Percentiles rank a stretch among this genome's conserved stretches.
phyloP scores from a whole-genome alignment of 1,139 yeast species.

The Pichia sp. region DNA sequence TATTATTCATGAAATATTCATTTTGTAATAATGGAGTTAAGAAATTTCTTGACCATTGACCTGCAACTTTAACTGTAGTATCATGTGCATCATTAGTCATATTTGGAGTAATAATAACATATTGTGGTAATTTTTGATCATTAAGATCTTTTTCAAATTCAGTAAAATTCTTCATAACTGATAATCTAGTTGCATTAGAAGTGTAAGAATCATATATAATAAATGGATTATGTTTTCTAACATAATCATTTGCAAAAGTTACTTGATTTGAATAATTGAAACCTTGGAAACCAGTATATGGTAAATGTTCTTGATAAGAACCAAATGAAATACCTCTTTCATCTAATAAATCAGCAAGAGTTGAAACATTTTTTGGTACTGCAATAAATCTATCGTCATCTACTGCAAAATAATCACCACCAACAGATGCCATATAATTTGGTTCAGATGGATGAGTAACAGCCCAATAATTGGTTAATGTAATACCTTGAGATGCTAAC shows the following conservation, averaged over 20 bases:
- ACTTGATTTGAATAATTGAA: conserved; percentile 38
- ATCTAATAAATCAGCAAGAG: conserved; percentile 41
- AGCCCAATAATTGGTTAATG: conserved; percentile 43
- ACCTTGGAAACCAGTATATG: conserved; percentile 44
- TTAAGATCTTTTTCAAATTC: conserved; percentile 36
- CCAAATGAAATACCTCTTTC: conserved; percentile 41
- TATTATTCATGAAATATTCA: conserved; percentile 39
- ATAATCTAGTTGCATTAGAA: conserved; percentile 30
- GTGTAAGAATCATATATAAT: conserved; percentile 36
- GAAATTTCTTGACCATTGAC: conserved; percentile 39
- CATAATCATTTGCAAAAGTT: conserved; percentile 38
- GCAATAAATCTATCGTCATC: conserved; percentile 37
- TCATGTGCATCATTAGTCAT: conserved; percentile 47
- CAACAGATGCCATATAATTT: conserved; percentile 42
- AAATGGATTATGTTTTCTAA: conserved; percentile 46
- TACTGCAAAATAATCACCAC: conserved; percentile 44
- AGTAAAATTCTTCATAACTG: conserved; percentile 41
- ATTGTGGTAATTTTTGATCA: conserved; percentile 39
- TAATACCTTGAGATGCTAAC: conserved; percentile 38
- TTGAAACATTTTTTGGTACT: conserved; percentile 40
- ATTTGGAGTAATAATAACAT: conserved; percentile 45
- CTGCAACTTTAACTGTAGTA: conserved; percentile 37
- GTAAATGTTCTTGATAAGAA: conserved; percentile 44
- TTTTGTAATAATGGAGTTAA: conserved; percentile 37
- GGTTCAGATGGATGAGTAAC: conserved; percentile 48